These are phyloP conservation scores for Fraxinus baroniana DNA, from an alignment of 305 asterid species.

Conservation along the genomic window DNA sequence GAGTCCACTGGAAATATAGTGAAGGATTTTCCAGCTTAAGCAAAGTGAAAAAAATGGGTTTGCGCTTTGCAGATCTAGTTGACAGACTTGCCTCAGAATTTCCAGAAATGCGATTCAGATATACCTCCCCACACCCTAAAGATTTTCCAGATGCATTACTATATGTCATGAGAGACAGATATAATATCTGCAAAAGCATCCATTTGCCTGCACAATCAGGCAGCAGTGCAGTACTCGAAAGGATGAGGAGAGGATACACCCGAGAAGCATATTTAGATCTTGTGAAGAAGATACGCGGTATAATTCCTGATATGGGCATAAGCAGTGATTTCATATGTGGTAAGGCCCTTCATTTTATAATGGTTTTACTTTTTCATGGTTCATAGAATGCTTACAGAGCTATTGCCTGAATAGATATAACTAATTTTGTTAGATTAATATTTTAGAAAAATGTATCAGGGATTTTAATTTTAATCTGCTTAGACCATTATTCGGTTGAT, in stretches of 20 bases:
- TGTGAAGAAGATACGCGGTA: constrained; percentile 63
- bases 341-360: constrained; percentile 31
- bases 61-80: constrained; percentile 89
- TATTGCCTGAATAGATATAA: background rate
- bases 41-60: constrained; percentile 77
- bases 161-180: constrained; percentile 81
- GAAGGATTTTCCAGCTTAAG: constrained; percentile 81
- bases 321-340: constrained; percentile 97
- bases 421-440: background rate
- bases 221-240: constrained; percentile 75
- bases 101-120: constrained; percentile 97
- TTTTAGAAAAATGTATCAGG: background rate
- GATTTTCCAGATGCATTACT: constrained; percentile 89
- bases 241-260: constrained; percentile 95
- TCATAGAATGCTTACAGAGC: background rate
- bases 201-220: constrained; percentile 98
- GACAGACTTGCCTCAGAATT: constrained; percentile 76
- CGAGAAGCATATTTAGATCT: constrained; percentile 86
- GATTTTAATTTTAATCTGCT: background rate
- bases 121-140: constrained; percentile 97
- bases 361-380: constrained; percentile 11
- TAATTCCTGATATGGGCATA: constrained; percentile 85
- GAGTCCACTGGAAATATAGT: constrained; percentile 75
- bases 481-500: background rate
- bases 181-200: constrained; percentile 87